Percentiles rank a stretch among this genome's conserved stretches.
phyloP scores from a whole-genome alignment of 495 filamentous ascomycete genomes.

The Cercophora samala region DNA sequence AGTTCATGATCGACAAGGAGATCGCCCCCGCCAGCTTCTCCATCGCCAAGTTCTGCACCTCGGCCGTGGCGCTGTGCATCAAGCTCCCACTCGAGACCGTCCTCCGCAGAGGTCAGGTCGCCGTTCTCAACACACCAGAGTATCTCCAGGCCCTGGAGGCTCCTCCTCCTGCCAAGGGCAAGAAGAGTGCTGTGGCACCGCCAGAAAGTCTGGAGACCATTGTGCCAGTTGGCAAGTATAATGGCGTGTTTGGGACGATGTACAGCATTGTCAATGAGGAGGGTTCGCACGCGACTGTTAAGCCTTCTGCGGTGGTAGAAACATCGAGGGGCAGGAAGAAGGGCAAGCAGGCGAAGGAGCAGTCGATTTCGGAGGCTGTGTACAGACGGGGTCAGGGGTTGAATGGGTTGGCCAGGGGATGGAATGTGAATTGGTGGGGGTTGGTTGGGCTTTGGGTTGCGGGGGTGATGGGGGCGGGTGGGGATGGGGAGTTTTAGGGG shows the following conservation, averaged over 20 bases:
- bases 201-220: conserved; percentile 59
- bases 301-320: conserved; percentile 25
- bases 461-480: conserved; percentile 42
- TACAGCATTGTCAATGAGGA: conserved; percentile 84
- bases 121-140: conserved; percentile 47
- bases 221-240: conserved; percentile 69
- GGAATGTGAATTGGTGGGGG: conserved; percentile 95
- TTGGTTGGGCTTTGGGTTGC: conserved; percentile 77
- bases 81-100: conserved; percentile 90
- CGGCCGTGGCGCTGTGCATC: conserved; percentile 73
- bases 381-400: conserved; percentile 72
- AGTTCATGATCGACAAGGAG: conserved; percentile 75
- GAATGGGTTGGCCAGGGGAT: conserved; percentile 84
- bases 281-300: conserved; percentile 49
- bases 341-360: conserved; percentile 22
- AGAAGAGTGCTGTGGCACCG: conserved; percentile 30
- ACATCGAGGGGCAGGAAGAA: conserved; percentile 8
- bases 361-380: conserved; percentile 40
- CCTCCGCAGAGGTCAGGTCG: conserved; percentile 79
- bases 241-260: conserved; percentile 81
- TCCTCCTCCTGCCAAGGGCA: conserved; percentile 19
- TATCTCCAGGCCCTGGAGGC: conserved; percentile 45
- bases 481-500: conserved; percentile 47
- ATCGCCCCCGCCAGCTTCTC: conserved; percentile 76
- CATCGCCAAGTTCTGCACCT: conserved; percentile 70